These are phyloP conservation scores for Apostasia ramifera DNA, from an alignment of 106 monocot species.

Conservation along the genomic window DNA sequence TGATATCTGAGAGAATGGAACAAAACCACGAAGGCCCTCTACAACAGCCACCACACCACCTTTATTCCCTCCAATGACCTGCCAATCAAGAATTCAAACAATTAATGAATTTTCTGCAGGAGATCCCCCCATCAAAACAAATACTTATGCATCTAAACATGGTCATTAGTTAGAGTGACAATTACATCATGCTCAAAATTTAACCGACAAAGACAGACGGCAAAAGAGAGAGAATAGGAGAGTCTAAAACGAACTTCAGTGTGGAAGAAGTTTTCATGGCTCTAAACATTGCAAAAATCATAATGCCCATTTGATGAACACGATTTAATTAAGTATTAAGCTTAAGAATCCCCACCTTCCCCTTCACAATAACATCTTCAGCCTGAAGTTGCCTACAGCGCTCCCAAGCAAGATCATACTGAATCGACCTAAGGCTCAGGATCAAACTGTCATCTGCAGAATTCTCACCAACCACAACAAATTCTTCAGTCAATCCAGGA, in stretches of 20 bases:
- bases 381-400: slow-evolving; percentile 87
- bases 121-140: neutral
- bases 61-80: slow-evolving; percentile 90
- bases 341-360: slow-evolving; percentile 56
- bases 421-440: slow-evolving; percentile 75
- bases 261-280: neutral
- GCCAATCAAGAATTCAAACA: neutral
- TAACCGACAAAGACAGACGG: too few relatives aligned
- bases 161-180: neutral
- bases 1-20: slow-evolving; percentile 96
- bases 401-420: slow-evolving; percentile 96
- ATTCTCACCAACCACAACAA: slow-evolving; percentile 72
- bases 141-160: neutral
- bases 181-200: neutral
- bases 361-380: slow-evolving; percentile 89
- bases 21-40: slow-evolving; percentile 86
- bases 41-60: slow-evolving; percentile 87
- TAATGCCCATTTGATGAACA: too few relatives aligned
- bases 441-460: slow-evolving; percentile 71
- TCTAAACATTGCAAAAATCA: neutral
- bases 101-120: too few relatives aligned
- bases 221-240: too few relatives aligned
- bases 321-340: neutral
- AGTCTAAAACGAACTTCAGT: too few relatives aligned
- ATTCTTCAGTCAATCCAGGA: slow-evolving; percentile 77